These are phyloP conservation scores for Cucurbita argyrosperma DNA, from an alignment of 306 rosid species.

Conservation along the genomic window DNA sequence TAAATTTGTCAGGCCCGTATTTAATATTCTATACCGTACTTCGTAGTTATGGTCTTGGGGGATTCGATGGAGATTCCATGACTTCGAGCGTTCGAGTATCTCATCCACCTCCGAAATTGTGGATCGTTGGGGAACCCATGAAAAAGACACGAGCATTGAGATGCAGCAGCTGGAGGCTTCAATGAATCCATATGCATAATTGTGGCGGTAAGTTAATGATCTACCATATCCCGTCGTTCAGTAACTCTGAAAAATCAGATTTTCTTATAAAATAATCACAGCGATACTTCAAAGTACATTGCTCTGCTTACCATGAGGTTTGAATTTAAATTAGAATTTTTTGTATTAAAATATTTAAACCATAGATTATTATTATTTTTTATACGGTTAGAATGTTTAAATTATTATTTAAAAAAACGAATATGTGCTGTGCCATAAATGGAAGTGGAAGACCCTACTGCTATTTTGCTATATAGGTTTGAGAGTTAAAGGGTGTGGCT, in stretches of 20 bases:
- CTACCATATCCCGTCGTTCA: neutral
- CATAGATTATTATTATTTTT: no score
- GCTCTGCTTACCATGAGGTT: neutral
- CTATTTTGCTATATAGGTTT: no score
- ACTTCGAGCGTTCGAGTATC: constrained; percentile 32
- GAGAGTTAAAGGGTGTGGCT: no score
- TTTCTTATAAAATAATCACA: no score
- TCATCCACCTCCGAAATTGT: constrained; percentile 34
- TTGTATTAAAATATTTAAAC: constrained; percentile 11
- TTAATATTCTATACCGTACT: neutral
- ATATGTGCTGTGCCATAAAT: no score
- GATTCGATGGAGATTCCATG: constrained; percentile 43
- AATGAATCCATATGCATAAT: constrained; percentile 40
- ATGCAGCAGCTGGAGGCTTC: constrained; percentile 43
- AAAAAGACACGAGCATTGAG: constrained; percentile 18
- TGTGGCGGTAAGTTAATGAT: constrained; percentile 34
- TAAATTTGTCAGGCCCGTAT: neutral
- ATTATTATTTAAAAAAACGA: no score
- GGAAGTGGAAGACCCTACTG: no score
- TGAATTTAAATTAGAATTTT: neutral
- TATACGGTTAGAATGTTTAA: no score
- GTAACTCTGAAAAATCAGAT: no score
- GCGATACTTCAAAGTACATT: neutral
- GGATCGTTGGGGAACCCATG: constrained; percentile 40
- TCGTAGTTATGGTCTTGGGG: constrained; percentile 48